phyloP scores from a whole-genome alignment of 2,329 filamentous ascomycete species.

The Claviceps humidiphila region DNA sequence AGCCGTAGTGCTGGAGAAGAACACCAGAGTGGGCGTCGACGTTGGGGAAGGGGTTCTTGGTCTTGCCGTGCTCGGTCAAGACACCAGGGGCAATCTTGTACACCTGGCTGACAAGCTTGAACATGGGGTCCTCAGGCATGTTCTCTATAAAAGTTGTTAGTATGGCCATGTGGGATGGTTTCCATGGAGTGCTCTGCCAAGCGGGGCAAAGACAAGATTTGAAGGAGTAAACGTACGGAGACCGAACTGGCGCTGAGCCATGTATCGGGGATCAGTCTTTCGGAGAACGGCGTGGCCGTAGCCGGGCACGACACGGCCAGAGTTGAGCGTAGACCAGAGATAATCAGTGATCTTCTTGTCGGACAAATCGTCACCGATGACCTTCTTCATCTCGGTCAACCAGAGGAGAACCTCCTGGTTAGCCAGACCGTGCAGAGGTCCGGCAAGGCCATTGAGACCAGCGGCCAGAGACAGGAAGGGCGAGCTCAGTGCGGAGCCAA shows the following conservation, averaged over 20 bases:
- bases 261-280: slow-evolving; percentile 99
- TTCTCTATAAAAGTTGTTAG: slow-evolving; percentile 41
- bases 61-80: slow-evolving; percentile 99
- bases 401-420: slow-evolving; percentile 99
- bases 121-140: slow-evolving; percentile 95
- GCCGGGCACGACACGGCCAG: slow-evolving; percentile 89
- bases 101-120: slow-evolving; percentile 99
- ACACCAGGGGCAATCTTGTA: slow-evolving; percentile 99
- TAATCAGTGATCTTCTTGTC: slow-evolving; percentile 97
- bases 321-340: slow-evolving; percentile 94
- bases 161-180: not conserved
- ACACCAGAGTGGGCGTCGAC: slow-evolving; percentile 98
- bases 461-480: slow-evolving; percentile 93
- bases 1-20: slow-evolving; percentile 97
- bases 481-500: slow-evolving; percentile 91
- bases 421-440: slow-evolving; percentile 94
- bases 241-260: slow-evolving; percentile 93
- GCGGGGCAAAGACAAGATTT: not conserved
- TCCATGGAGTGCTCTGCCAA: not conserved
- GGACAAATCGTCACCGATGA: slow-evolving; percentile 83
- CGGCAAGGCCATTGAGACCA: slow-evolving; percentile 94
- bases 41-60: slow-evolving; percentile 99
- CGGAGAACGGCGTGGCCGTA: slow-evolving; percentile 98
- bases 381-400: slow-evolving; percentile 98
- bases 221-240: slow-evolving; percentile 32